Percentiles rank a stretch among this genome's conserved stretches.
These are phyloP conservation scores for Claviceps quebecensis DNA, from an alignment of 2,329 filamentous ascomycete genomes.

Conservation along the genomic window DNA sequence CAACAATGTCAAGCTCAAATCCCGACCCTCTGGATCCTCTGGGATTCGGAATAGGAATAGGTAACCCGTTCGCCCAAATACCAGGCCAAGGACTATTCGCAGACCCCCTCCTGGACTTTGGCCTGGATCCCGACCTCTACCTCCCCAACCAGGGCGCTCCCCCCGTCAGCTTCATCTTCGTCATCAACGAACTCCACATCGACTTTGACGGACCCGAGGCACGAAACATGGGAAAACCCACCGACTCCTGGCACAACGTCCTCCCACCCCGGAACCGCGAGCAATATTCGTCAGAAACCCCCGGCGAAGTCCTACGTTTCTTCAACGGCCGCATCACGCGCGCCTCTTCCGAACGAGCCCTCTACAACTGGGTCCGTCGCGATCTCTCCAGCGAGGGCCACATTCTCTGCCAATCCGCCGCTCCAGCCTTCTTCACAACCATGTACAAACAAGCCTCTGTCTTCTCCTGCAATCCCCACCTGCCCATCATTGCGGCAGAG, in stretches of 20 bases:
- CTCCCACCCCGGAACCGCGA: slow-evolving; percentile 15
- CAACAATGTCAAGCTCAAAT: background rate
- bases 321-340: slow-evolving; percentile 15
- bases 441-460: slow-evolving; percentile 17
- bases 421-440: background rate
- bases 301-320: slow-evolving; percentile 24
- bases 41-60: background rate
- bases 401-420: background rate
- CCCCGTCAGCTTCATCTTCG: slow-evolving; percentile 22
- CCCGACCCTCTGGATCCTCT: background rate
- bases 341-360: slow-evolving; percentile 10
- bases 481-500: slow-evolving; percentile 20
- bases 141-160: background rate
- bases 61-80: background rate
- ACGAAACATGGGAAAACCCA: slow-evolving; percentile 4
- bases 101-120: background rate
- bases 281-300: slow-evolving; percentile 15
- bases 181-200: slow-evolving; percentile 22
- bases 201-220: slow-evolving; percentile 1
- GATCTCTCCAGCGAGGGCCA: background rate
- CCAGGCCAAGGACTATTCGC: background rate
- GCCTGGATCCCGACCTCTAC: background rate
- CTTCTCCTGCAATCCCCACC: slow-evolving; percentile 22
- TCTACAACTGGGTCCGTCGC: slow-evolving; percentile 7
- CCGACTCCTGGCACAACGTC: slow-evolving; percentile 15